Conservation (phyloP, 768 basidiomycete species). For the Rhodocollybia butyracea region DNA sequence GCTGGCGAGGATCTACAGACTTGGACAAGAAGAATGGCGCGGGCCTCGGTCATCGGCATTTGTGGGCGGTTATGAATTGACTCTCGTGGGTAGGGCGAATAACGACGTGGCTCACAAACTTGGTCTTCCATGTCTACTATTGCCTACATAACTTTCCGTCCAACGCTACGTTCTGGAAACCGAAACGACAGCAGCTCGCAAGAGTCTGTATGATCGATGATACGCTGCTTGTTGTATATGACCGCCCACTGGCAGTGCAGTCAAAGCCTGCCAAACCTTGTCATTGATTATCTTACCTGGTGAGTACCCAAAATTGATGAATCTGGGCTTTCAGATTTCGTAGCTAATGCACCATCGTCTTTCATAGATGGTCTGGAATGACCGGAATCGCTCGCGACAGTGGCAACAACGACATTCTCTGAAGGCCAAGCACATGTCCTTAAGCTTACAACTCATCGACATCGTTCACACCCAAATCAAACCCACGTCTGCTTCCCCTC, state of each 20-base stretch:
- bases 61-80: no score
- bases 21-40: no score
- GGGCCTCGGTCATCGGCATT: no score
- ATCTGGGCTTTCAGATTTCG: neutral
- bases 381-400: conserved; percentile 66
- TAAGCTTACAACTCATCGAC: conserved; percentile 50
- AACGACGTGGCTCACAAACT: no score
- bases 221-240: conserved; percentile 73
- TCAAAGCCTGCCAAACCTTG: conserved; percentile 76
- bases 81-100: no score
- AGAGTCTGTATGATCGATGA: conserved; percentile 80
- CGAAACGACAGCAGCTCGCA: conserved; percentile 87
- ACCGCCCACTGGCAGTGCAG: conserved; percentile 91
- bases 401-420: conserved; percentile 74
- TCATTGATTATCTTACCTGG: conserved; percentile 92
- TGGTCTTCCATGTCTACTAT: conserved; percentile 74
- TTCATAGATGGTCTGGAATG: conserved; percentile 87
- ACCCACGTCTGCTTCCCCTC: conserved; percentile 33
- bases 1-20: no score
- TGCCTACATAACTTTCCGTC: no score
- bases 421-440: conserved; percentile 76
- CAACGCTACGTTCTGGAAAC: no score
- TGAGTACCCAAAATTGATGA: conserved; percentile 25
- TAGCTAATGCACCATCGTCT: no score
- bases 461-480: conserved; percentile 23